Base-by-base conservation (phyloP, 805 yeast species). In the Torulaspora maleeae region DNA sequence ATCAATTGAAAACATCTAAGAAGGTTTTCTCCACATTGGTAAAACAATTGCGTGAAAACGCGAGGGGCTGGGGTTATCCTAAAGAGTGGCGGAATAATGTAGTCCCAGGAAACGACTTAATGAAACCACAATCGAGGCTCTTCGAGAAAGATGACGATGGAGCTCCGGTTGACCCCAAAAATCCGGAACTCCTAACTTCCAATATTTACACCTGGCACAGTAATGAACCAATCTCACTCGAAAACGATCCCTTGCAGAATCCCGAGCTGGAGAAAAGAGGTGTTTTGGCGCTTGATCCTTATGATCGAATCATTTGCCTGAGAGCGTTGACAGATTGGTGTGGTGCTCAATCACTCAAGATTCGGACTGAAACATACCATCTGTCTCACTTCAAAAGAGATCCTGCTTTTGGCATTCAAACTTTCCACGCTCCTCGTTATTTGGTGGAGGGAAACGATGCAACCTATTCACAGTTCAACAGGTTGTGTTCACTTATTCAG, bases 41-140 rank as follows among this genome's bases (percentile, higher is more conserved):
- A 8, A 45, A 52, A 16, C 55, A 51, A 35, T 42, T 61, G 24
- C 55, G 63, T 16, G 47, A 43, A 11, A 51, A 45, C 19, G 57
- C 55, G 1, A 36, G 47, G 17, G 53, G 50, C 28, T 63, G 64
- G 62, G 67, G 67, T 7, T 55, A 56, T 25, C 64, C 66, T 12
- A 54, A 41, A 34, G 64, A 61, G 49, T 63, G 67, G 67, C 48
- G 48, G 30, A 30, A 28, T 10, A 43, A 36, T 4, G 15, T 17
- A 11, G 24, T 36, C 4, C 30, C 36, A 12, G 33, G 16, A 10
- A 49, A 49, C 34, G 50, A 50, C 15, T 41, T 53, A 5, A 22
- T 41, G 4, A 36, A 38, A 37, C 55, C 55, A 9, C 43, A 44
- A 36, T 44, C 52, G 4, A 43, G 47, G 40, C 16, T 43, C 11